Percentiles rank a stretch among this genome's conserved stretches.
These are phyloP conservation scores for Cicer cuneatum DNA, from an alignment of 306 rosid genomes.

Conservation along the genomic window DNA sequence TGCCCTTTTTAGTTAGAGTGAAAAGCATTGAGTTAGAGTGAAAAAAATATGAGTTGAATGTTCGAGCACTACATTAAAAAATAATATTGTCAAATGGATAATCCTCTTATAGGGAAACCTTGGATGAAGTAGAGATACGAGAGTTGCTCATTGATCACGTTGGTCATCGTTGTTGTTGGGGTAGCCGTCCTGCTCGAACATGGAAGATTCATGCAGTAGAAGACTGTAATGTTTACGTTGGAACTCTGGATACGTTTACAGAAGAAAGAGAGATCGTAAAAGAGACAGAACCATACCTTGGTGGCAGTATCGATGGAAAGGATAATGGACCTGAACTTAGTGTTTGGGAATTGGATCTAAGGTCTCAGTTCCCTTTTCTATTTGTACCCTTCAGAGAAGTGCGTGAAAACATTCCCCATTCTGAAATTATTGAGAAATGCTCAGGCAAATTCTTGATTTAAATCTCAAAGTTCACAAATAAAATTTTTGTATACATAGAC, in stretches of 20 bases:
- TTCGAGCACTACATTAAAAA: background rate
- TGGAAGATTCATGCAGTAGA: constrained; percentile 87
- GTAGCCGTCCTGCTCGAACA: constrained; percentile 96
- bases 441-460: constrained; percentile 59
- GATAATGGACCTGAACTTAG: constrained; percentile 80
- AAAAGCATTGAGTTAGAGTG: background rate
- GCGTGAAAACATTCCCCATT: constrained; percentile 75
- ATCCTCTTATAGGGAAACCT: constrained; percentile 55
- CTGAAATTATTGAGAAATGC: constrained; percentile 81
- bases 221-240: constrained; percentile 93
- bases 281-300: constrained; percentile 69
- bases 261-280: constrained; percentile 84
- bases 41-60: constrained; percentile 2
- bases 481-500: background rate
- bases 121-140: constrained; percentile 94
- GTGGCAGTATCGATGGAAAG: constrained; percentile 74
- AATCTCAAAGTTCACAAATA: constrained; percentile 23
- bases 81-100: constrained; percentile 35
- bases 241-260: constrained; percentile 87
- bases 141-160: constrained; percentile 93
- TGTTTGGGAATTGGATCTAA: constrained; percentile 89
- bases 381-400: constrained; percentile 69
- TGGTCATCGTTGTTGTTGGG: constrained; percentile 99
- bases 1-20: background rate
- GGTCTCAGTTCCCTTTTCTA: constrained; percentile 86